These are phyloP conservation scores for Pseudogymnoascus sp. DNA, from an alignment of 2,329 filamentous ascomycete species.

Conservation along the genomic window DNA sequence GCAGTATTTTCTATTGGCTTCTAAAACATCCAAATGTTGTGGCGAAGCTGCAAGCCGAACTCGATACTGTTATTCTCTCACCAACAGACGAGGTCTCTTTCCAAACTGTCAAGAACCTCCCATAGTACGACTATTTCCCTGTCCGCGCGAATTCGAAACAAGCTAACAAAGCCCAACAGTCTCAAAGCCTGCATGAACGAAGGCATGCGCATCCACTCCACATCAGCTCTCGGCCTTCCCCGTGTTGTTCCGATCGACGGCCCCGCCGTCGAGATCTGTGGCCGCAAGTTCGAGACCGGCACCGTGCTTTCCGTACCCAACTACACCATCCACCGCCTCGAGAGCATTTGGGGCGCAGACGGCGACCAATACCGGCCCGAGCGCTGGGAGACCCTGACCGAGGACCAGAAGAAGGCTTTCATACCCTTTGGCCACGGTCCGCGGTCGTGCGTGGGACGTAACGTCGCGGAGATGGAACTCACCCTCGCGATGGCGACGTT, in stretches of 20 bases:
- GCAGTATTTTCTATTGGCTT: conserved; percentile 70
- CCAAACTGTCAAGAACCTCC: conserved; percentile 61
- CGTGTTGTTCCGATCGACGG: conserved; percentile 53
- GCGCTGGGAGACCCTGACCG: conserved; percentile 53
- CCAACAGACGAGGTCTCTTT: conserved; percentile 55
- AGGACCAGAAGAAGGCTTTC: conserved; percentile 61
- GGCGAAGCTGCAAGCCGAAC: conserved; percentile 58
- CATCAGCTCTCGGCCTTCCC: conserved; percentile 73
- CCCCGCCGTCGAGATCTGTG: conserved; percentile 53
- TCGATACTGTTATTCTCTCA: conserved; percentile 58
- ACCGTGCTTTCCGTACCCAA: conserved; percentile 68
- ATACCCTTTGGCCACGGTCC: conserved; percentile 65
- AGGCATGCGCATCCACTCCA: conserved; percentile 74
- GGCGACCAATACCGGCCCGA: conserved; percentile 63
- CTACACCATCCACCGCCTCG: conserved; percentile 70
- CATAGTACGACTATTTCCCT: conserved; percentile 58
- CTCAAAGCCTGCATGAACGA: conserved; percentile 50
- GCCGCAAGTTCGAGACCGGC: conserved; percentile 60
- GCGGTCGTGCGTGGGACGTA: conserved; percentile 61
- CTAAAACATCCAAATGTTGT: conserved; percentile 60
- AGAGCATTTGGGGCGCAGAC: conserved; percentile 60
- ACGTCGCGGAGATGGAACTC: conserved; percentile 81
- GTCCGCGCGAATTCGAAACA: neutral
- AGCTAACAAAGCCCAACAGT: neutral
- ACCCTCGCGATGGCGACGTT: conserved; percentile 63